Percentiles rank a stretch among this genome's conserved stretches.
These are phyloP conservation scores for Aspergillus novoparasiticus DNA, from an alignment of 2,329 filamentous ascomycete species.

Conservation along the genomic window DNA sequence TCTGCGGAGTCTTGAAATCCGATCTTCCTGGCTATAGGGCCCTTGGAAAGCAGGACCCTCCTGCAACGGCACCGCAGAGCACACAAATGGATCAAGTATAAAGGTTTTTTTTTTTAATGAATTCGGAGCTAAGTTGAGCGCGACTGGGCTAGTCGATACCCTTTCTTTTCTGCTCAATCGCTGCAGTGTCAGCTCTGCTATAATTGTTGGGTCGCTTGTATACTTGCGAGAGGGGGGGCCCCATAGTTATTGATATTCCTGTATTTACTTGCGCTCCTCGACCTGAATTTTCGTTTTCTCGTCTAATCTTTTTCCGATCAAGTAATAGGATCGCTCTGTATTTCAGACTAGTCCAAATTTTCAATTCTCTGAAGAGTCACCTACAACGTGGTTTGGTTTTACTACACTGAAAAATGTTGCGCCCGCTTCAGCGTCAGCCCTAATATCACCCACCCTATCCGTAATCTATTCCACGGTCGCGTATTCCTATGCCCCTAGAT, in stretches of 20 bases:
- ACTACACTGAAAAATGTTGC: not conserved
- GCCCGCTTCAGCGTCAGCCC: not conserved
- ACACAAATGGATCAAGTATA: not conserved
- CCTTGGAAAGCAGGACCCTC: not conserved
- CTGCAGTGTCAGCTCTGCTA: not conserved
- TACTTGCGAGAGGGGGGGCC: too few relatives aligned
- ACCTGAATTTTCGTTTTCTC: too few relatives aligned
- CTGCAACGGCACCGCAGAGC: not conserved
- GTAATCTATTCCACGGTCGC: not conserved
- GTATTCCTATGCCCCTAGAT: too few relatives aligned
- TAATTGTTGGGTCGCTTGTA: too few relatives aligned
- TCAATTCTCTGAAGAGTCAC: too few relatives aligned
- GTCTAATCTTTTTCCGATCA: too few relatives aligned
- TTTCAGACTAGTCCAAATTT: not conserved
- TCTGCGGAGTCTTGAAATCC: not conserved
- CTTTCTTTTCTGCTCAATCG: not conserved
- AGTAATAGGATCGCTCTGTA: not conserved
- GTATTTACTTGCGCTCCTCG: too few relatives aligned
- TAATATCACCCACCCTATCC: not conserved
- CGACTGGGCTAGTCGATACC: not conserved
- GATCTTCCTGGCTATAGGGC: not conserved
- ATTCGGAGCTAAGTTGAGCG: fast-evolving
- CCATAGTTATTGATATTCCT: too few relatives aligned
- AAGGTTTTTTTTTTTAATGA: too few relatives aligned
- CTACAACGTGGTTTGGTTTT: too few relatives aligned